Conservation (phyloP, 306 rosid species). For the Cicer judaicum region DNA sequence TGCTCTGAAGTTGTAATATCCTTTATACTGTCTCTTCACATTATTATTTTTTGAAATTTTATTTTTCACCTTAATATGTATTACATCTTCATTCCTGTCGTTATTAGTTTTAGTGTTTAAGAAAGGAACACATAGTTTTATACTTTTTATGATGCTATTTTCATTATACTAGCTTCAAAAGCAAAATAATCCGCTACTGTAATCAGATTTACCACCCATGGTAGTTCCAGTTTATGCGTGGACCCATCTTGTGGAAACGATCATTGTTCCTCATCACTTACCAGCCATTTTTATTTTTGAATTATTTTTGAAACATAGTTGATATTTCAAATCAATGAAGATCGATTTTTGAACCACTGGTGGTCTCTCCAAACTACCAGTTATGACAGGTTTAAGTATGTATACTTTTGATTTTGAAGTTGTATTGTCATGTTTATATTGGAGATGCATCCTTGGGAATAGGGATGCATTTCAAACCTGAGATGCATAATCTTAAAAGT, state of each 20-base stretch:
- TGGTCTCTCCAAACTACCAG: neutral
- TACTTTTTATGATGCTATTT: slow-evolving; percentile 1
- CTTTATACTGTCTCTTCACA: slow-evolving; percentile 32
- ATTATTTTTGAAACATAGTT: neutral
- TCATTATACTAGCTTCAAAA: slow-evolving; percentile 29
- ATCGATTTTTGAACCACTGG: neutral
- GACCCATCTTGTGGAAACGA: slow-evolving; percentile 32
- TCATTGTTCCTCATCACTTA: slow-evolving; percentile 6
- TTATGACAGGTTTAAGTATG: too few species aligned
- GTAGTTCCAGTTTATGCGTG: slow-evolving; percentile 5
- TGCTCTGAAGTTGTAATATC: slow-evolving; percentile 74
- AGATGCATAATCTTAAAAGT: neutral
- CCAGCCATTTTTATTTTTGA: neutral
- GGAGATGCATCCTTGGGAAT: neutral
- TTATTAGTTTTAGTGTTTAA: slow-evolving; percentile 32
- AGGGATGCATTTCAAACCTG: neutral
- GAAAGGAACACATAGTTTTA: slow-evolving; percentile 3
- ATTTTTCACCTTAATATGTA: slow-evolving; percentile 35
- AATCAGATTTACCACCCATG: slow-evolving; percentile 14
- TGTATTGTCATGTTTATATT: neutral
- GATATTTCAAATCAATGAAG: slow-evolving; percentile 8
- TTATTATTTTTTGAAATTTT: slow-evolving; percentile 46
- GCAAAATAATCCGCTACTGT: slow-evolving; percentile 7
- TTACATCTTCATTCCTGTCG: slow-evolving; percentile 38
- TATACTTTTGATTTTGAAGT: too few species aligned